Percentiles rank a stretch among this genome's conserved stretches.
Conservation (phyloP, 1,284 basidiomycete species). For the Heterobasidion parviporum region DNA sequence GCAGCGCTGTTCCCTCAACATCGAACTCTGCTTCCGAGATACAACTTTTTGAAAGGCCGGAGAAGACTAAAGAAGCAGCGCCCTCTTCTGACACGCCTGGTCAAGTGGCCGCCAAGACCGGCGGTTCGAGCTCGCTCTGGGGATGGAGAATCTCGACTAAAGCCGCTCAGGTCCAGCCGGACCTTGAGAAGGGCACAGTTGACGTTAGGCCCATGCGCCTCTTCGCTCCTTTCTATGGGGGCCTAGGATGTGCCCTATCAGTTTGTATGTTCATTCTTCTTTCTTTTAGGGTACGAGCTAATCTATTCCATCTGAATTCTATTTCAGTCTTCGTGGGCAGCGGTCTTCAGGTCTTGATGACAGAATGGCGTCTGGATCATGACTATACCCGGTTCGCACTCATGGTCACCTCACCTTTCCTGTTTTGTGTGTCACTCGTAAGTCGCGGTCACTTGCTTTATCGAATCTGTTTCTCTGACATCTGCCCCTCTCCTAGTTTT, state of each 20-base stretch:
- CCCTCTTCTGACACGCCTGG: no score
- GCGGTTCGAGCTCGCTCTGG: conserved; percentile 19
- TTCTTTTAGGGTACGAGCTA: background rate
- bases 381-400: conserved; percentile 57
- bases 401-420: conserved; percentile 48
- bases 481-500: conserved; percentile 36
- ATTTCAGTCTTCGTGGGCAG: conserved; percentile 51
- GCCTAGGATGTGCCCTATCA: conserved; percentile 57
- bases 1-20: no score
- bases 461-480: background rate
- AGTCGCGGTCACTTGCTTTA: conserved; percentile 12
- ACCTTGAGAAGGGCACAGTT: conserved; percentile 43
- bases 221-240: conserved; percentile 75
- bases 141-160: conserved; percentile 27
- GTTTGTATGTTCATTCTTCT: conserved; percentile 39
- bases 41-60: conserved; percentile 35
- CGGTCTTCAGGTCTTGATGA: conserved; percentile 49
- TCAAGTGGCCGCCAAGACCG: conserved; percentile 15
- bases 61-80: background rate
- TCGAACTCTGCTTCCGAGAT: conserved; percentile 35
- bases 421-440: conserved; percentile 69
- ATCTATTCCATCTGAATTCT: background rate
- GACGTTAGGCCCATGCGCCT: conserved; percentile 48
- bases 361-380: conserved; percentile 64
- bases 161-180: conserved; percentile 21